These are phyloP conservation scores for Dothistroma septosporum DNA, from an alignment of 2,329 filamentous ascomycete genomes.

Conservation along the genomic window DNA sequence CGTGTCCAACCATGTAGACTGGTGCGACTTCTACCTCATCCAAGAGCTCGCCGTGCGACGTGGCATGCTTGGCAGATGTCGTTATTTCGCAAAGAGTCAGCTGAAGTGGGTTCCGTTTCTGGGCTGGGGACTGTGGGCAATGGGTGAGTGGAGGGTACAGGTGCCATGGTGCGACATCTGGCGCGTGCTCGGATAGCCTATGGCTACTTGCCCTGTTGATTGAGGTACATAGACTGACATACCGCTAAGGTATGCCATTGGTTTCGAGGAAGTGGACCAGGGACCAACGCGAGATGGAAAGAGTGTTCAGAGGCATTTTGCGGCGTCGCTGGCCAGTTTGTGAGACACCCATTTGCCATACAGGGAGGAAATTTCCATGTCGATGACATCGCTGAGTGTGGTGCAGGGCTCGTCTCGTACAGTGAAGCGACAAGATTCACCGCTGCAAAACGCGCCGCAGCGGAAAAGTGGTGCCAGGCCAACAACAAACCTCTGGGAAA, in stretches of 20 bases:
- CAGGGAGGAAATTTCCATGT: not conserved
- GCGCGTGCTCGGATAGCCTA: too few species aligned
- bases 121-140: constrained; percentile 61
- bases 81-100: constrained; percentile 61
- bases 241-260: constrained; percentile 51
- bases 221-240: too few species aligned
- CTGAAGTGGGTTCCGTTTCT: constrained; percentile 58
- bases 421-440: constrained; percentile 61
- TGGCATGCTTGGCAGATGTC: constrained; percentile 58
- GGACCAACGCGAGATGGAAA: constrained; percentile 54
- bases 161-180: too few species aligned
- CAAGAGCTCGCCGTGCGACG: constrained; percentile 53
- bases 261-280: constrained; percentile 57
- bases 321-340: constrained; percentile 54
- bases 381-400: not conserved
- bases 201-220: too few species aligned
- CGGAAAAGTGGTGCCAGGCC: constrained; percentile 51
- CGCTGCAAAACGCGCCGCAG: constrained; percentile 49
- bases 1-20: constrained; percentile 57
- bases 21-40: constrained; percentile 63
- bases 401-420: constrained; percentile 59
- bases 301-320: constrained; percentile 55
- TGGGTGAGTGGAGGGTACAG: constrained; percentile 35
- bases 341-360: constrained; percentile 37
- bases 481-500: constrained; percentile 50